Evolutionary conservation across 2,329 filamentous ascomycete species (phyloP).

Genomic region (Ophiostoma montium): DNA sequence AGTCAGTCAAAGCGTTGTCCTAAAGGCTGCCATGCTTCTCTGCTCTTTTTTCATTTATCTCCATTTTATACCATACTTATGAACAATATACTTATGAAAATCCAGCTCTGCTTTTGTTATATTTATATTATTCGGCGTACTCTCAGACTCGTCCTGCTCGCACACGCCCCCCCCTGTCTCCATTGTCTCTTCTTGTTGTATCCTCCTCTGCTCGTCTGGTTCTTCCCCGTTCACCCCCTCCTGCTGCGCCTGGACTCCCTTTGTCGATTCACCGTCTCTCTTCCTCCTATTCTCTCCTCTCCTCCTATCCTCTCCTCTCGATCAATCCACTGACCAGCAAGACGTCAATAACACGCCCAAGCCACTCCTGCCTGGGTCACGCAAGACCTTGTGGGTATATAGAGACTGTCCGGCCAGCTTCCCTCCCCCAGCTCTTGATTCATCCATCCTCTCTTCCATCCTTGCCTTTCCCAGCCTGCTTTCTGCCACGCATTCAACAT

Average conservation of each 20-base stretch:
- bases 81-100: too few relatives aligned
- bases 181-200: background rate
- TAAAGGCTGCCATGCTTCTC: background rate
- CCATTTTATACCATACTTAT: too few relatives aligned
- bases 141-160: background rate
- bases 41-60: background rate
- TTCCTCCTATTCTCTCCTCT: background rate
- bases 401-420: background rate
- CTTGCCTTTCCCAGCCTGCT: background rate
- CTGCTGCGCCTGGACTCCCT: background rate
- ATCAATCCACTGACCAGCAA: background rate
- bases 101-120: too few relatives aligned
- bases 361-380: background rate
- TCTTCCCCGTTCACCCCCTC: background rate
- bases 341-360: background rate
- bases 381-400: background rate
- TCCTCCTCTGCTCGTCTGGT: background rate
- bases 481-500: background rate
- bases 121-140: background rate
- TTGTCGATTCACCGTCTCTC: background rate
- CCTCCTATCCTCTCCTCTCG: background rate
- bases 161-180: background rate
- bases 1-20: too few relatives aligned
- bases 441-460: background rate
- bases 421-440: background rate